phyloP scores from a whole-genome alignment of 2,329 filamentous ascomycete species.

The Aspergillus proliferans region DNA sequence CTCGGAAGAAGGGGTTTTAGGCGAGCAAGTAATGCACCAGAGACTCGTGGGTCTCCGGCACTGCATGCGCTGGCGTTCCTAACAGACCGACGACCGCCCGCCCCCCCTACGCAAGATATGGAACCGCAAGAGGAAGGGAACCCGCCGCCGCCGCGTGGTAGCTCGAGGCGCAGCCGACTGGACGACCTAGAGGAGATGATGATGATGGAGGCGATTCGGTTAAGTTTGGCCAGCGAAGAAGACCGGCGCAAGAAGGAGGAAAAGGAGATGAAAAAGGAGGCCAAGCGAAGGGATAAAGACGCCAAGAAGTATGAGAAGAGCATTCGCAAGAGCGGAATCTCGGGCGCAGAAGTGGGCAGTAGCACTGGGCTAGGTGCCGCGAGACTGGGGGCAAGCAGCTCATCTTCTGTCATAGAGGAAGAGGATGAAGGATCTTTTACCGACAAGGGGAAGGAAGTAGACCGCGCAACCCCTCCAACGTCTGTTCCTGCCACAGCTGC shows the following conservation, averaged over 20 bases:
- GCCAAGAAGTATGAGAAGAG: slow-evolving; percentile 67
- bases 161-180: slow-evolving; percentile 58
- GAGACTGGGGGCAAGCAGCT: slow-evolving; percentile 28
- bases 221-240: slow-evolving; percentile 88
- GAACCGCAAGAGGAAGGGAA: slow-evolving; percentile 32
- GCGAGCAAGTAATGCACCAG: slow-evolving; percentile 35
- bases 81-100: slow-evolving; percentile 35
- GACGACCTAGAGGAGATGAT: slow-evolving; percentile 96
- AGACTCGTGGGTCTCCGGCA: slow-evolving; percentile 32
- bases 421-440: slow-evolving; percentile 30
- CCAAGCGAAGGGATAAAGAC: slow-evolving; percentile 79
- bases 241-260: slow-evolving; percentile 82
- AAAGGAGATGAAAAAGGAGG: slow-evolving; percentile 72
- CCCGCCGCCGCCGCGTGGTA: slow-evolving; percentile 40
- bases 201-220: slow-evolving; percentile 92
- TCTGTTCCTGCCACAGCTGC: slow-evolving; percentile 1
- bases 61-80: slow-evolving; percentile 43
- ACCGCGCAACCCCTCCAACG: slow-evolving; percentile 41
- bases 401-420: slow-evolving; percentile 25
- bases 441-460: slow-evolving; percentile 65
- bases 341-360: slow-evolving; percentile 38
- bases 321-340: slow-evolving; percentile 56
- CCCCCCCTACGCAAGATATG: slow-evolving; percentile 26
- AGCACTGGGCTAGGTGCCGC: slow-evolving; percentile 52
- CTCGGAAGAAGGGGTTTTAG: slow-evolving; percentile 51